Evolutionary conservation across 805 yeast genomes (phyloP).

Genomic region (Wickerhamiella parazyma): DNA sequence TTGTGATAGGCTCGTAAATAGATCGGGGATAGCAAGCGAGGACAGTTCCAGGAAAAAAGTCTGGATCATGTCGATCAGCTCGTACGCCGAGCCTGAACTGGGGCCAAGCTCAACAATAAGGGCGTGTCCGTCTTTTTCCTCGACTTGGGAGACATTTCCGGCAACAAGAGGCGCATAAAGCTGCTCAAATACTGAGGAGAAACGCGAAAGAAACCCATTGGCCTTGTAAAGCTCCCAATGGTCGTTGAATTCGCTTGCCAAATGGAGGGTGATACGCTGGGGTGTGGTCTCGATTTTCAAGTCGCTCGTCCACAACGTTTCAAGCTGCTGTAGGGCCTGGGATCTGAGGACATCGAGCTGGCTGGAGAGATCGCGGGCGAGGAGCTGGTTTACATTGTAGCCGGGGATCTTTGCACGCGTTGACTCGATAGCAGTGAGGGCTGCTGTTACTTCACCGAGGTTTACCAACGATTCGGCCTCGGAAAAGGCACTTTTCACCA

Average conservation of each 20-base stretch:
- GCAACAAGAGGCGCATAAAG: not conserved
- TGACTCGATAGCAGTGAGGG: conserved; percentile 1
- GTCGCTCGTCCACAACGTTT: not conserved
- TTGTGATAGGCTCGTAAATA: not conserved
- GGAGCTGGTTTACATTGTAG: not conserved
- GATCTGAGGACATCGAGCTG: not conserved
- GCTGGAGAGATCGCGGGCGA: not conserved
- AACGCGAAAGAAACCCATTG: not conserved
- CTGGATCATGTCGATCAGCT: conserved; percentile 8
- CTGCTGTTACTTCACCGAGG: not conserved
- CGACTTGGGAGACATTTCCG: not conserved
- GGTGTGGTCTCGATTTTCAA: not conserved
- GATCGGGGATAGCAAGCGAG: not conserved
- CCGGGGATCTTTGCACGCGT: not conserved
- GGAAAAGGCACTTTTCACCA: conserved; percentile 1
- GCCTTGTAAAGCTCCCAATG: conserved; percentile 1
- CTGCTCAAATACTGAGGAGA: not conserved
- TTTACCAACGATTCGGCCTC: conserved; percentile 1
- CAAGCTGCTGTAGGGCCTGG: not conserved
- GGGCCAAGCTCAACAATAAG: conserved; percentile 7
- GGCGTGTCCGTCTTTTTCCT: not conserved
- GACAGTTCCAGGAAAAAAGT: conserved; percentile 5
- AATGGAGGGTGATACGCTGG: not conserved
- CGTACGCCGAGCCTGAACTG: not conserved
- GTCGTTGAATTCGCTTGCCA: not conserved